These are phyloP conservation scores for Lentinula boryana DNA, from an alignment of 768 basidiomycete genomes.

Conservation along the genomic window DNA sequence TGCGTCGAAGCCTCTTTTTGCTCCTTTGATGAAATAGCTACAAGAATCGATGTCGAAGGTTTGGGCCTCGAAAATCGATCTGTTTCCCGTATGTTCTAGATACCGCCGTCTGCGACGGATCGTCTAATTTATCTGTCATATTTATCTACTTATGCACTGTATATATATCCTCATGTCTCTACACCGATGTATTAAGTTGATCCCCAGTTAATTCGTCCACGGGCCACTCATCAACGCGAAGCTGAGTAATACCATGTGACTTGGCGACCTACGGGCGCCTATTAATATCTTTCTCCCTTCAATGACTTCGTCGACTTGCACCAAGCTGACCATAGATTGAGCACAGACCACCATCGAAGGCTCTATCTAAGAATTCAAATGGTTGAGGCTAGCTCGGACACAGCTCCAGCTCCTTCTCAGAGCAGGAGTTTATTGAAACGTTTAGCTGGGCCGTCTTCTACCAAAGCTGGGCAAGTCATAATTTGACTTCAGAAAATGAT, in stretches of 20 bases:
- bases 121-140: background rate
- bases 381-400: background rate
- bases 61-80: background rate
- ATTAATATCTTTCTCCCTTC: background rate
- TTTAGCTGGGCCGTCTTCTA: conserved; percentile 83
- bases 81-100: background rate
- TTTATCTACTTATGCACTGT: background rate
- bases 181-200: too few relatives aligned
- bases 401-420: background rate
- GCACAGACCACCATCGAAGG: background rate
- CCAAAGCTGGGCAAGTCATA: conserved; percentile 73
- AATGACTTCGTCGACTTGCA: background rate
- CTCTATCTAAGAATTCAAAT: background rate
- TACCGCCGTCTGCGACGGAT: background rate
- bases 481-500: background rate
- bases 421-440: conserved; percentile 58
- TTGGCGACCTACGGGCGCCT: too few relatives aligned
- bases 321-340: background rate
- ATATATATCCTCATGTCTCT: background rate
- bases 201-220: too few relatives aligned
- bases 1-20: background rate
- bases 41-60: background rate
- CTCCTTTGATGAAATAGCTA: conserved; percentile 2
- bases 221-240: background rate
- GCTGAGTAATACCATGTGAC: background rate